Conservation (phyloP, 441 rosid genomes). For the Pelargonium cotyledonis region DNA sequence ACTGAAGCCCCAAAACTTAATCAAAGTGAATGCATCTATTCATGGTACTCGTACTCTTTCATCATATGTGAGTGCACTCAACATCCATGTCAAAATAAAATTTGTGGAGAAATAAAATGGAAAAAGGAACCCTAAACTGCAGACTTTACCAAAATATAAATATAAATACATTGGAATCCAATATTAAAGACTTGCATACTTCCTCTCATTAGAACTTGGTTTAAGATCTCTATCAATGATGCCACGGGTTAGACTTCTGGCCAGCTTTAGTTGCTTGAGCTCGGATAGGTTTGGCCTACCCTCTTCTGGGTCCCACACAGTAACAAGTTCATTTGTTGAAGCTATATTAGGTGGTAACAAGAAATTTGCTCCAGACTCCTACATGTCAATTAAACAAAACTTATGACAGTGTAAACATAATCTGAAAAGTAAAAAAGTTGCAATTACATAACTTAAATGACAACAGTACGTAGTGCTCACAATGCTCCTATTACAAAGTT, state of each 20-base stretch:
- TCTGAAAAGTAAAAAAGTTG: not conserved
- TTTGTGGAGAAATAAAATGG: not conserved
- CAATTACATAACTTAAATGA: not conserved
- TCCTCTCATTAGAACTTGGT: conserved; percentile 73
- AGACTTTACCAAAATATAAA: not conserved
- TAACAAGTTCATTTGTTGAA: conserved; percentile 89
- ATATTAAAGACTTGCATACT: conserved; percentile 43
- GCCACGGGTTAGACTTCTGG: conserved; percentile 93
- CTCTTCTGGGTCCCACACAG: conserved; percentile 90
- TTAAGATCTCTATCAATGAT: conserved; percentile 96
- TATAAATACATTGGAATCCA: conserved; percentile 11
- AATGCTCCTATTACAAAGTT: conserved; percentile 4
- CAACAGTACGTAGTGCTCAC: not conserved
- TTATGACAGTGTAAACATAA: conserved; percentile 5
- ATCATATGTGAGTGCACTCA: not conserved
- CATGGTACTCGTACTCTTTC: not conserved
- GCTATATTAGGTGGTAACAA: conserved; percentile 74
- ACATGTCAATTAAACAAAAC: conserved; percentile 23
- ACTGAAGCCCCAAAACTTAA: conserved; percentile 9
- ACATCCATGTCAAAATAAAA: conserved; percentile 1
- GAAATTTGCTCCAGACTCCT: conserved; percentile 93
- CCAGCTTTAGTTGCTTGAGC: conserved; percentile 93
- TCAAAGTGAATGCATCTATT: not conserved
- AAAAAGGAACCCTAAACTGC: not conserved
- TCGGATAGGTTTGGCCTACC: conserved; percentile 91